These are phyloP conservation scores for Trifolium fragiferum DNA, from an alignment of 306 rosid genomes.

Conservation along the genomic window DNA sequence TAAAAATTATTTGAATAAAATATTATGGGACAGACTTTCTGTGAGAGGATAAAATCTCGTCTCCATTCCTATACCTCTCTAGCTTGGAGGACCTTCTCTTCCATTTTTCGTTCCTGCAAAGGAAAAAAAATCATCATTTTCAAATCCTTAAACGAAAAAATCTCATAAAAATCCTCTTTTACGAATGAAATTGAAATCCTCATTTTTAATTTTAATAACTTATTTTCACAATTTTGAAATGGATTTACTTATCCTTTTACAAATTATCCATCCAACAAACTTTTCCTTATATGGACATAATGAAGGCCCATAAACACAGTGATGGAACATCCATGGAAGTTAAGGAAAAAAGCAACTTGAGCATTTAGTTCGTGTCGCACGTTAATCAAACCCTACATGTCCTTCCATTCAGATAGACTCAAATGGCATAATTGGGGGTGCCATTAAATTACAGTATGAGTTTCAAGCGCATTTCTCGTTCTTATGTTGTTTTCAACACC, in stretches of 20 bases:
- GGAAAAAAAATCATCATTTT: too few species aligned
- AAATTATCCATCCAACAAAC: background rate
- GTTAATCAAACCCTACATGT: constrained; percentile 37
- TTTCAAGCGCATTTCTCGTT: constrained; percentile 38
- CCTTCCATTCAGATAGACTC: constrained; percentile 26
- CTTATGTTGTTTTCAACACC: constrained; percentile 38
- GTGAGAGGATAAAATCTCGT: too few species aligned
- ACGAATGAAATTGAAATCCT: too few species aligned
- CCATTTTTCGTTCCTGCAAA: too few species aligned
- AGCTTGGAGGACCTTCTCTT: too few species aligned
- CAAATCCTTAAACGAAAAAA: too few species aligned
- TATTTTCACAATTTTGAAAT: too few species aligned
- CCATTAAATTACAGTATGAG: constrained; percentile 28
- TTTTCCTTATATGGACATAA: constrained; percentile 35
- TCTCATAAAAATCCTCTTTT: too few species aligned
- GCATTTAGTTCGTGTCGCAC: constrained; percentile 22
- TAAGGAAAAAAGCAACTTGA: background rate
- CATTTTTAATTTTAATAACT: too few species aligned
- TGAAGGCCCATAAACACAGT: constrained; percentile 42
- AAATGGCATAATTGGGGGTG: constrained; percentile 33
- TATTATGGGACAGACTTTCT: too few species aligned
- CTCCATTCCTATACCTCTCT: too few species aligned
- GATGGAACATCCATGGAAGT: constrained; percentile 33
- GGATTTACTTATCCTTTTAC: background rate
- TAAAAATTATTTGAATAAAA: too few species aligned